Base-by-base conservation (phyloP, 257 asterid genomes). In the Agastache rugosa region DNA sequence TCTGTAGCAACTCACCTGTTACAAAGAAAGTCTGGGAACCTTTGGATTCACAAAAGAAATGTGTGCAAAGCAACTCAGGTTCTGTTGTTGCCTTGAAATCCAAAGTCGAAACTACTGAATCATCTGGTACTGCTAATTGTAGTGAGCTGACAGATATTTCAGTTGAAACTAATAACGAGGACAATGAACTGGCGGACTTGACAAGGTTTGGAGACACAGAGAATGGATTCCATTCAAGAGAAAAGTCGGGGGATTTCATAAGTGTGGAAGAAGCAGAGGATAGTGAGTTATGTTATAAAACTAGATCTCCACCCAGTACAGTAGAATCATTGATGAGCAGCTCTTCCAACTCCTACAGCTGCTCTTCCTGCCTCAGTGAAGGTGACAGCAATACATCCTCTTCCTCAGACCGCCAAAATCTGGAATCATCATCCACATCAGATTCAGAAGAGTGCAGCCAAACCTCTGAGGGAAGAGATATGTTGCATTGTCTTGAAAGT, bases 1-100 rank as follows among this genome's bases (percentile, higher is more conserved):
- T 51, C 45, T 20, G 69, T 75, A 79, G 85, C 44, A 79, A 78
- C 79, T 81, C 85, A 69, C 82, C 81, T 71, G 77, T 58, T 77
- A 78, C 80, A 59, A 91, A 87, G 87, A 87, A 89, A 85, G 97
- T 90, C 61, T 95, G 98, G 99, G 99, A 95, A 83, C 99, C 99
- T 60, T 76, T 88, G 87, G 96, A 89, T 81, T 84, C 91, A 23
- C 91, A 77, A 62, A 93, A 87, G 86, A 87, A 87, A 80, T 85
- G 81, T 75, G 69, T 80, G 23, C 82, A 86, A 29, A 88, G 97
- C 83, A 85, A 88, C 83, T 86, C 89, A 2, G 92, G 86, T 75
- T 72, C 83, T 72, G 96, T 86, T 71, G 81, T 87, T 59, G 88
- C 93, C 78, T 79, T 79, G 81, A 87, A 83, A 83, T 75, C 82